phyloP scores from a whole-genome alignment of 306 rosid genomes.

The Senna tora region DNA sequence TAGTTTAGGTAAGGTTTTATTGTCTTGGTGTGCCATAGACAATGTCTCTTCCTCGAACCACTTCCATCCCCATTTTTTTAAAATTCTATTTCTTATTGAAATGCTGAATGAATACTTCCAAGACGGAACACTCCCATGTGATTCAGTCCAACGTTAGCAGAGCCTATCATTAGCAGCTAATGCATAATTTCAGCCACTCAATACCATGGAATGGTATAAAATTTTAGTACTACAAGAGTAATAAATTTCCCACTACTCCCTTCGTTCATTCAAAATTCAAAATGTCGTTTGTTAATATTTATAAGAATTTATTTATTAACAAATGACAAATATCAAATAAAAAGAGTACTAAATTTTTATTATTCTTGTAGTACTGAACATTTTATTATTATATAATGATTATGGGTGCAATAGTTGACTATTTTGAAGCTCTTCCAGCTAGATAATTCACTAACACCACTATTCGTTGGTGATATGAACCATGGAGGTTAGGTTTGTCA shows the following conservation, averaged over 20 bases:
- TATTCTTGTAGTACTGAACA: no score
- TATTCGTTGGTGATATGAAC: neutral
- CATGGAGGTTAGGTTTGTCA: conserved; percentile 15
- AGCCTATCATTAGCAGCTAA: conserved; percentile 16
- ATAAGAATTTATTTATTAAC: no score
- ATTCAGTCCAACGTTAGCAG: conserved; percentile 19
- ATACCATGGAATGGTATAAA: no score
- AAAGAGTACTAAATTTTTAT: no score
- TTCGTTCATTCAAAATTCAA: no score
- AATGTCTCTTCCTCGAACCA: neutral
- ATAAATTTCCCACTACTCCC: no score
- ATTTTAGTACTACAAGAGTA: no score
- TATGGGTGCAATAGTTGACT: conserved; percentile 33
- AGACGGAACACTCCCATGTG: conserved; percentile 21
- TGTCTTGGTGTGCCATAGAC: neutral
- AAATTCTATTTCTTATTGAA: no score
- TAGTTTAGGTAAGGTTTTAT: conserved; percentile 19
- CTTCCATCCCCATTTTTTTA: no score
- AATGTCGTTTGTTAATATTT: no score
- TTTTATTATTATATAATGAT: no score
- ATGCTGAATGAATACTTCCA: neutral
- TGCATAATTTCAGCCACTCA: conserved; percentile 13
- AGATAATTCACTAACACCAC: conserved; percentile 9
- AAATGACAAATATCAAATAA: no score
- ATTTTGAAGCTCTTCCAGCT: conserved; percentile 18